Evolutionary conservation across 2,329 filamentous ascomycete genomes (phyloP).

Genomic region (Eutypa lata): DNA sequence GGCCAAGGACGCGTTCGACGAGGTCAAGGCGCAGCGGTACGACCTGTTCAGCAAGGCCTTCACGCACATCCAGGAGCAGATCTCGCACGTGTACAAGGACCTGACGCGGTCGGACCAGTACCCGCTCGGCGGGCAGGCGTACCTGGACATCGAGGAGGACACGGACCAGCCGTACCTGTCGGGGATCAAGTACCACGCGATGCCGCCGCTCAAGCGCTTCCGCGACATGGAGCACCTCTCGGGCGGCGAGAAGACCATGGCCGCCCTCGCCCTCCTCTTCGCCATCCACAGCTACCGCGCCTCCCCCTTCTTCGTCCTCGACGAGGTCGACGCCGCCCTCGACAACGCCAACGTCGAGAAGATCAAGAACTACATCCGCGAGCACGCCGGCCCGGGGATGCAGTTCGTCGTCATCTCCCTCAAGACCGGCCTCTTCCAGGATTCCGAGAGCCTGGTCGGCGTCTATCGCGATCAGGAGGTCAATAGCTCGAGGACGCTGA

Average conservation of each 20-base stretch:
- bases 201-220: conserved; percentile 97
- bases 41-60: conserved; percentile 96
- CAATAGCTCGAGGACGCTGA: conserved; percentile 88
- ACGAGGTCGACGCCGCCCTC: conserved; percentile 96
- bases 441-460: conserved; percentile 91
- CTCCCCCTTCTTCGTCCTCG: conserved; percentile 93
- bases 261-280: conserved; percentile 91
- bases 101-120: conserved; percentile 88
- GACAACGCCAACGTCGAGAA: conserved; percentile 96
- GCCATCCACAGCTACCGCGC: conserved; percentile 96
- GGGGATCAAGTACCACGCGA: conserved; percentile 97
- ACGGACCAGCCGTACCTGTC: conserved; percentile 94
- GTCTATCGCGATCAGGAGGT: conserved; percentile 93
- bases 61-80: conserved; percentile 90
- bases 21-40: conserved; percentile 76
- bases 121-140: conserved; percentile 83
- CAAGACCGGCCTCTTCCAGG: conserved; percentile 93
- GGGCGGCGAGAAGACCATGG: conserved; percentile 98
- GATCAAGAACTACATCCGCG: conserved; percentile 92
- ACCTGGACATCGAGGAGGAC: conserved; percentile 90
- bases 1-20: conserved; percentile 79
- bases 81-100: conserved; percentile 90
- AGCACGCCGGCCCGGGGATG: conserved; percentile 94
- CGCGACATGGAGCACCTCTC: conserved; percentile 98
- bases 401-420: conserved; percentile 98